phyloP scores from a whole-genome alignment of 2,329 filamentous ascomycete species.

The Nemania serpens region DNA sequence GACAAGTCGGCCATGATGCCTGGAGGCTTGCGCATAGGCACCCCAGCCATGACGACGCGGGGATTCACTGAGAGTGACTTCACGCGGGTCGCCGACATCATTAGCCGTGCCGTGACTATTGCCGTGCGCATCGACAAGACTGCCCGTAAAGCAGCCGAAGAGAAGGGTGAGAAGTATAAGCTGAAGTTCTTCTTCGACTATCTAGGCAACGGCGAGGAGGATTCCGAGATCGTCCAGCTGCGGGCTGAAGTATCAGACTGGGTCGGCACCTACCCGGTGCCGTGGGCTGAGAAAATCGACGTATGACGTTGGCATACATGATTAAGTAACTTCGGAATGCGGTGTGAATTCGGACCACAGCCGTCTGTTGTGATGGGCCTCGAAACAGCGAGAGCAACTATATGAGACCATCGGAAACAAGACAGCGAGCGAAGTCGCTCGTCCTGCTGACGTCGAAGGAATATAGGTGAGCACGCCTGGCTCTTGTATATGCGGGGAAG shows the following conservation, averaged over 20 bases:
- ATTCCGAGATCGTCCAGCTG: conserved; percentile 73
- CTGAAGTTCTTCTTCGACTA: conserved; percentile 71
- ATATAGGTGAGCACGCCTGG: not conserved
- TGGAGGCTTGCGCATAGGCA: conserved; percentile 90
- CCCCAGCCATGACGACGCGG: conserved; percentile 95
- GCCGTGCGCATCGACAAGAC: conserved; percentile 76
- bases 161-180: conserved; percentile 68
- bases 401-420: not conserved
- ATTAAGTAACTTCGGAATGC: conserved; percentile 1
- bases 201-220: conserved; percentile 68
- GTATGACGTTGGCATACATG: conserved; percentile 33
- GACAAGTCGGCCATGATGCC: conserved; percentile 93
- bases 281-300: conserved; percentile 58
- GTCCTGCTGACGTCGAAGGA: not conserved
- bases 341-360: not conserved
- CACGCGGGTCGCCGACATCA: conserved; percentile 80
- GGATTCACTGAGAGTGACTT: conserved; percentile 93
- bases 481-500: not conserved
- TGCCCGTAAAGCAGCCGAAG: conserved; percentile 69
- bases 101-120: conserved; percentile 81
- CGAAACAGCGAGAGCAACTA: not conserved
- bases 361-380: not conserved
- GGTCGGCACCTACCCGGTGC: conserved; percentile 74
- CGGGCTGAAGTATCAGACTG: conserved; percentile 77
- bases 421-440: too few species aligned